phyloP scores from a whole-genome alignment of 1,139 yeast species.

The Saccharomyces hybrid region DNA sequence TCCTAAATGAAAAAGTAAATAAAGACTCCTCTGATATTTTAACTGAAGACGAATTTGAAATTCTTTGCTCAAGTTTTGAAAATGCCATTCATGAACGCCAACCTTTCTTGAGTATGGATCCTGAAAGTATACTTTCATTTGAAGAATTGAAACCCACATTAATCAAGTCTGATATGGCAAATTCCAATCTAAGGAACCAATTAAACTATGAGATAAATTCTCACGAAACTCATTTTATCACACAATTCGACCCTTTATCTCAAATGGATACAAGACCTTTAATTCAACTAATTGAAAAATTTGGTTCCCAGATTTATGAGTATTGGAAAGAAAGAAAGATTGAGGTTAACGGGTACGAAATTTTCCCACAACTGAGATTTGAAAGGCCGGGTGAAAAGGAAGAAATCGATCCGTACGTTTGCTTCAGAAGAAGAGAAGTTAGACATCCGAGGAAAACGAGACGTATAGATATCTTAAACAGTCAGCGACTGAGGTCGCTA shows the following conservation, averaged over 20 bases:
- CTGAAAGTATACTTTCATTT: constrained; percentile 61
- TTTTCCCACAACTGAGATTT: constrained; percentile 70
- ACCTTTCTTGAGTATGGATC: constrained; percentile 83
- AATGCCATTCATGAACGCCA: constrained; percentile 68
- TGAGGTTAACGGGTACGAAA: constrained; percentile 57
- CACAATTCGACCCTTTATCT: constrained; percentile 40
- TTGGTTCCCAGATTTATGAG: constrained; percentile 63
- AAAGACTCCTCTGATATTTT: constrained; percentile 35
- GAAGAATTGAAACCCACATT: constrained; percentile 55
- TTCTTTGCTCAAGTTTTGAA: constrained; percentile 68
- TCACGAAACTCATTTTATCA: constrained; percentile 15
- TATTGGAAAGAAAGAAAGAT: constrained; percentile 80
- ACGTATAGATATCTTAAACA: constrained; percentile 85
- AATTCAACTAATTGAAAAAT: constrained; percentile 47
- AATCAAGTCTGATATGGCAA: constrained; percentile 25
- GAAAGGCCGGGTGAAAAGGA: constrained; percentile 88
- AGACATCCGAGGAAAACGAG: constrained; percentile 95
- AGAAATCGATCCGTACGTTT: constrained; percentile 89
- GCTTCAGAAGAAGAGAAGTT: constrained; percentile 92
- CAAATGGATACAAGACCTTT: constrained; percentile 40
- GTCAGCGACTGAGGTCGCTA: constrained; percentile 70
- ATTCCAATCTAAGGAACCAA: constrained; percentile 19
- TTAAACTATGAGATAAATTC: constrained; percentile 21
- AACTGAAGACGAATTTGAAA: constrained; percentile 80
- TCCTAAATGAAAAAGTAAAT: constrained; percentile 40